These are phyloP conservation scores for Rhododendron ovatum DNA, from an alignment of 148 eudicot genomes.

Conservation along the genomic window DNA sequence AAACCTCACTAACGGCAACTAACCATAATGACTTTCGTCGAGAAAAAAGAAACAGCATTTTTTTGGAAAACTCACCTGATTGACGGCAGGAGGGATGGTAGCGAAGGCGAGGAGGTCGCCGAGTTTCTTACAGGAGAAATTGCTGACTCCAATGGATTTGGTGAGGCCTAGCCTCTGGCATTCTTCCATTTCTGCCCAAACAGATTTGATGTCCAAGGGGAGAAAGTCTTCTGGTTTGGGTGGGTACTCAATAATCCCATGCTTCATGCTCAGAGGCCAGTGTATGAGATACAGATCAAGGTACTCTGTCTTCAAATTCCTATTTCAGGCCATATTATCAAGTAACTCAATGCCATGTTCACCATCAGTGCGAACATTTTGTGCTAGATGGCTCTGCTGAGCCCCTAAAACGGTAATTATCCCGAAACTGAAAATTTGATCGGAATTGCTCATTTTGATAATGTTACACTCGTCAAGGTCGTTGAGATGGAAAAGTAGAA, in stretches of 20 bases:
- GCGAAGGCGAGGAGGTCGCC: neutral
- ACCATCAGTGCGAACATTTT: no score
- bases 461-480: no score
- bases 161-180: neutral
- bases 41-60: no score
- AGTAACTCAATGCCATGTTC: no score
- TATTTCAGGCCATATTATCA: neutral
- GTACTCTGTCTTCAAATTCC: neutral
- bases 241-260: neutral
- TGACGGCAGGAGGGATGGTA: neutral
- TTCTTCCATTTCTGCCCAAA: constrained; percentile 4
- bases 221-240: neutral
- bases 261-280: neutral
- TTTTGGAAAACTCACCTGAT: constrained; percentile 6
- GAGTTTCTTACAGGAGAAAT: constrained; percentile 2
- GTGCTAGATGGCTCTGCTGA: no score
- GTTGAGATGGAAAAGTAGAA: no score
- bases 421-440: no score
- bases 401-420: no score
- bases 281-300: constrained; percentile 1
- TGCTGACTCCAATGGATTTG: constrained; percentile 6
- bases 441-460: no score
- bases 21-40: no score
- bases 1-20: no score
- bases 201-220: neutral